These are phyloP conservation scores for Achaetomium macrosporum DNA, from an alignment of 2,329 filamentous ascomycete genomes.

Conservation along the genomic window DNA sequence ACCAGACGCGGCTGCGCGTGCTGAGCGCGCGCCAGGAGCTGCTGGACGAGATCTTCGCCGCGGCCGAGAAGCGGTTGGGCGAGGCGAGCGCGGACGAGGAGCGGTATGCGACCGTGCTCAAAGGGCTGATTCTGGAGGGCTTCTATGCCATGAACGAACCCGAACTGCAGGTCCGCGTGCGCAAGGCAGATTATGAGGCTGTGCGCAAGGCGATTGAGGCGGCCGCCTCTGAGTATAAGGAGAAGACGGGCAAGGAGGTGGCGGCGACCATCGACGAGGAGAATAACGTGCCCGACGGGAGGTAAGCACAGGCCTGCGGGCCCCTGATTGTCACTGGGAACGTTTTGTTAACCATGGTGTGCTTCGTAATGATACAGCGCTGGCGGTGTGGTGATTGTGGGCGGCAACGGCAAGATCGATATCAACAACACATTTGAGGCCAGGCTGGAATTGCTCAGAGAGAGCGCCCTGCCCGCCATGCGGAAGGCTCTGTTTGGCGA, in stretches of 20 bases:
- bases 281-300: slow-evolving; percentile 71
- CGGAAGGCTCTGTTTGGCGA: slow-evolving; percentile 84
- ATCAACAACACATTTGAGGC: slow-evolving; percentile 98
- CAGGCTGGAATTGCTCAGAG: slow-evolving; percentile 76
- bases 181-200: slow-evolving; percentile 71
- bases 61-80: slow-evolving; percentile 65
- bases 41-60: slow-evolving; percentile 82
- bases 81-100: slow-evolving; percentile 59
- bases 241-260: slow-evolving; percentile 64
- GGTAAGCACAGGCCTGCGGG: slow-evolving; percentile 53
- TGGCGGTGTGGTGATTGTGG: slow-evolving; percentile 75
- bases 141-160: slow-evolving; percentile 82
- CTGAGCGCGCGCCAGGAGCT: slow-evolving; percentile 83
- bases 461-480: slow-evolving; percentile 76
- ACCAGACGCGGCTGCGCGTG: slow-evolving; percentile 89
- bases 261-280: slow-evolving; percentile 69
- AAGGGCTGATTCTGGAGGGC: slow-evolving; percentile 80
- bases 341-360: slow-evolving; percentile 22
- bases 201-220: slow-evolving; percentile 73
- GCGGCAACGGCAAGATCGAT: slow-evolving; percentile 86
- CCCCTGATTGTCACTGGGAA: not conserved
- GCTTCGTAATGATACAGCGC: slow-evolving; percentile 48
- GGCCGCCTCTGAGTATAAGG: slow-evolving; percentile 79
- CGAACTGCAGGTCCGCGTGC: slow-evolving; percentile 65
- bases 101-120: slow-evolving; percentile 71